These are phyloP conservation scores for Ambrosia trifida DNA, from an alignment of 129 eudicot species.

Conservation along the genomic window DNA sequence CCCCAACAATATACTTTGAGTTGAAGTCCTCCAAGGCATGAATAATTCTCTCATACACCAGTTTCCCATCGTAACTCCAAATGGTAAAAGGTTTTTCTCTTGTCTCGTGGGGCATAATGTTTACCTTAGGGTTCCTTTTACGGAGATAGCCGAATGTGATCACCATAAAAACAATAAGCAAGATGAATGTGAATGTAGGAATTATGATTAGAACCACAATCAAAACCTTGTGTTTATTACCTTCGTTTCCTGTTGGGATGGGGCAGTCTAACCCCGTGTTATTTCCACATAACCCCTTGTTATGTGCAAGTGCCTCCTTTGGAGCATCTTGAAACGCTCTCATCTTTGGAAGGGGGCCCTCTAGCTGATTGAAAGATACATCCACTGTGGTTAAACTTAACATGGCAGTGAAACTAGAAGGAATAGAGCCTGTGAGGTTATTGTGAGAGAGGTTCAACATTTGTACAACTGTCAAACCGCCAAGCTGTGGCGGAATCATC, in stretches of 20 bases:
- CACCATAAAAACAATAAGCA: not conserved
- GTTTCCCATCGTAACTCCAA: not conserved
- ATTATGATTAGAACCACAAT: not conserved
- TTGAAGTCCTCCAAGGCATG: slow-evolving; percentile 1
- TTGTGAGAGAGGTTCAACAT: slow-evolving; percentile 44
- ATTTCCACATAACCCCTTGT: slow-evolving; percentile 47
- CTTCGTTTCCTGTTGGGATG: not conserved
- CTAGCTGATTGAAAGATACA: slow-evolving; percentile 32
- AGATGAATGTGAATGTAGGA: slow-evolving; percentile 11
- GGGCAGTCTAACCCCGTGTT: slow-evolving; percentile 36
- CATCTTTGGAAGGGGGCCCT: slow-evolving; percentile 38
- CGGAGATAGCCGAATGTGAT: not conserved
- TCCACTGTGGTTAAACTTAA: slow-evolving; percentile 30
- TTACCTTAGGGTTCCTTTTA: not conserved
- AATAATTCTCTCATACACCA: not conserved
- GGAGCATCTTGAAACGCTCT: slow-evolving; percentile 37
- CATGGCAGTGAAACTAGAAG: slow-evolving; percentile 26
- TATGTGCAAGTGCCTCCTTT: slow-evolving; percentile 25
- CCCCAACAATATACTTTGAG: not conserved
- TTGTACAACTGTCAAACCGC: slow-evolving; percentile 18
- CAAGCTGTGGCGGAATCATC: slow-evolving; percentile 26
- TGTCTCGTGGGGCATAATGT: not conserved
- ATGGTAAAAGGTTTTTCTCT: not conserved
- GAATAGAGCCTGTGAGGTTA: slow-evolving; percentile 37
- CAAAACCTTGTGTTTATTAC: not conserved